Base-by-base conservation (phyloP, 768 basidiomycete genomes). In the Trametes cingulata region DNA sequence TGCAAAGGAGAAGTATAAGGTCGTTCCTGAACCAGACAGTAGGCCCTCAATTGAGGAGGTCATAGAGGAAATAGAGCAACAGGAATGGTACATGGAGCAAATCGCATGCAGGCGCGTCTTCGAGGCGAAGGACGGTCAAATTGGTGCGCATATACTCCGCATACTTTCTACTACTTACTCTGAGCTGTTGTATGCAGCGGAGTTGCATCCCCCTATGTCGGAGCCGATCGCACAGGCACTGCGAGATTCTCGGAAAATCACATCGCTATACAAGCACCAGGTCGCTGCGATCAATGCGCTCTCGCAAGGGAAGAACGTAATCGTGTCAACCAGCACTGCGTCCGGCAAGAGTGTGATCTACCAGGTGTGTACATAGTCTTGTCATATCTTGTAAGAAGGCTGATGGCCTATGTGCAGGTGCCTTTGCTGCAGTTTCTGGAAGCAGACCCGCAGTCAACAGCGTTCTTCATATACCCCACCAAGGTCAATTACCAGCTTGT, bases 271-370 rank as follows among this genome's bases (percentile, higher is more conserved):
- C 64, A 68, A 71, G 55, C 85, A 87, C 56, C 93, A 95, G 74
- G 83, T 84, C 12, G 76, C 77, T 24, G 90, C 93, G 2, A 87
- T 95, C 61, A 80, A 84, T 62, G 80, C 85, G 0, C 76, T 93
- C 10, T 72, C 76, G 14, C 66, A 70, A 51, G 82, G 82, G 7
- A 81, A 81, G 55, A 79, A 93, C 71, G 91, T 94, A 24, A 90
- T 95, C 36, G 90, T 95, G 27, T 94, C 92, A 5, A 95, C 93
- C 0, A 88, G 87, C 63, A 96, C 94, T 8, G 93, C 93, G 7
- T 93, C 91, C 4, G 92, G 92, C 3, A 94, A 93, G 75, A 93
- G 90, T 73, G 75, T 93, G 14, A 91, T 93, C 42, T 94, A 93
- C 71, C 91, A 93, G 77, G 91, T 87, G 58, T 33, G 67, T 52